Conservation (phyloP, 495 filamentous ascomycete genomes). For the Aspergillus diversus region DNA sequence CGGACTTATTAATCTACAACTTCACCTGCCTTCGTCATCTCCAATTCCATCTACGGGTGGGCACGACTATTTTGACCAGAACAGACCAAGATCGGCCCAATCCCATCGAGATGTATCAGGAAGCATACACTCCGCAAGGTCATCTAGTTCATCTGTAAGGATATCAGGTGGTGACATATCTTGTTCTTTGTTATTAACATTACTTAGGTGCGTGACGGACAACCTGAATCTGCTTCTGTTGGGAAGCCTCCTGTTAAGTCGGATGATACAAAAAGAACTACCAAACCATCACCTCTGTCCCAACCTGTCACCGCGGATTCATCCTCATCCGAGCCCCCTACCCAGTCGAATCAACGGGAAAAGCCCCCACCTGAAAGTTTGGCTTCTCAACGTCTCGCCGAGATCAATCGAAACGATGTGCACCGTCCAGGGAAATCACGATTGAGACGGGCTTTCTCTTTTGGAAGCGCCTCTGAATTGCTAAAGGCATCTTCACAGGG, state of each 20-base stretch:
- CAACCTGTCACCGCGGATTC: conserved; percentile 69
- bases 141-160: conserved; percentile 62
- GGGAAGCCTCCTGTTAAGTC: conserved; percentile 62
- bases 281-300: conserved; percentile 85
- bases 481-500: conserved; percentile 70
- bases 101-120: conserved; percentile 62
- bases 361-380: conserved; percentile 55
- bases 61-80: conserved; percentile 43
- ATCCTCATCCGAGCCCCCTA: conserved; percentile 31
- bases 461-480: conserved; percentile 93
- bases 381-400: conserved; percentile 78
- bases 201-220: conserved; percentile 21
- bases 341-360: conserved; percentile 28
- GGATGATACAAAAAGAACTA: conserved; percentile 71
- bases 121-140: conserved; percentile 55
- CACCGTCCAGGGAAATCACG: conserved; percentile 82
- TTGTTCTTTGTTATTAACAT: not conserved
- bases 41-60: conserved; percentile 29
- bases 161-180: not conserved
- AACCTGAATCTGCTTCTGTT: conserved; percentile 16
- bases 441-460: conserved; percentile 91
- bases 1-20: conserved; percentile 43
- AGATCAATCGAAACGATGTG: conserved; percentile 74
- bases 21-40: conserved; percentile 39
- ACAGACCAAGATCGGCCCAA: conserved; percentile 56